Base-by-base conservation (phyloP, 495 filamentous ascomycete genomes). In the Talaromyces proteolyticus region DNA sequence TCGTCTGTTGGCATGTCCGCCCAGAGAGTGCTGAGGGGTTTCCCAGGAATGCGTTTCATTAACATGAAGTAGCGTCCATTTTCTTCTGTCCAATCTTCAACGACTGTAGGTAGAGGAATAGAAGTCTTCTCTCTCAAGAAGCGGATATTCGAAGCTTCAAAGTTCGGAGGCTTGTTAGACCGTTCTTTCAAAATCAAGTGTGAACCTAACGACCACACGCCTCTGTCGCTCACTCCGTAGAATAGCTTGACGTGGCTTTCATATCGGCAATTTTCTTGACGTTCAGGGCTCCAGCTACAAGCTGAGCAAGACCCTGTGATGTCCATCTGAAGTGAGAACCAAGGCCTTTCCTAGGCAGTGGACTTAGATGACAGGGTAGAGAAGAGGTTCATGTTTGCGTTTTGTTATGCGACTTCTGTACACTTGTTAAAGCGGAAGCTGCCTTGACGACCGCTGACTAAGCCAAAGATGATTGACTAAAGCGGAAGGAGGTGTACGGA, bases 201-300 rank as follows among this genome's bases (percentile, higher is more conserved):
- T 29, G 63, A 61, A 16, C 65, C 65, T 40, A 69, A 42, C 6
- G 62, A 56, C 66, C 63, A 68, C 1, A 53, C 58, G 1, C 60
- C 61, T 22, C 65, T 56, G 22, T 64, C 54, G 44, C 63, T 52
- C 7, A 53, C 47, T 12, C 55, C 59, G 19, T 67, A 64, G 59
- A 70, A 63, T 3, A 68, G 23, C 18, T 61, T 62, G 23, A 68
- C 52, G 37, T 61, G 44, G 52, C 67, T 67, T 41, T 64, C 23
- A 48, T 68, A 59, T 37, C 41, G 24, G 46, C 56, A 67, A 53
- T 55, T 46, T n/a, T 47, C 29, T 52, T 62, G 55, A 17, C 59
- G 51, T 24, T 53, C 44, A 22, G 50, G 19, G 3, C 49, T 55
- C 58, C 61, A 66, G 45, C 52, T 57, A 42, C 58, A 66, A 11